Evolutionary conservation across 129 eudicot genomes (phyloP), one percentile per base, ranked within the genome.

Genomic region (Centella asiatica): DNA sequence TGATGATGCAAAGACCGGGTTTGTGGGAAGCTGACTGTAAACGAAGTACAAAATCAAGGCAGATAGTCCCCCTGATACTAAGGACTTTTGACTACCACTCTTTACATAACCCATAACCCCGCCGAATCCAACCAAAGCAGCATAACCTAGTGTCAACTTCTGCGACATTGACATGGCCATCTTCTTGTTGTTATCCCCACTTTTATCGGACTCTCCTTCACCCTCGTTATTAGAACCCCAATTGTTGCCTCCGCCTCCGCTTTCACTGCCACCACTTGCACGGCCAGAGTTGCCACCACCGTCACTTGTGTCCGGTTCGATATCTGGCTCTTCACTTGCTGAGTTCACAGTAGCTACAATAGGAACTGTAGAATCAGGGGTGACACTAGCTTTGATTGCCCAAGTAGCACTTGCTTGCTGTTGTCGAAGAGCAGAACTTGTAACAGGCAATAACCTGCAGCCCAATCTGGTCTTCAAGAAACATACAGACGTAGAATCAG

Each of bases 111-210:
- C 98, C 87, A 84, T 84, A 19, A 81, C n/a, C 24, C 96, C 96
- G 24, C 98, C 98, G 1, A 78, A 14, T 31, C 95, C 98, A 34
- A 90, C 95, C 37, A 86, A 74, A 6, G 77, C 82, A 3, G 97
- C 97, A 63, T 86, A 90, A 28, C 90, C 97, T 11, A 90, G 72
- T 3, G 97, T 86, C 33, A 90, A 39, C 62, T 90, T 90, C 62
- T 90, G 97, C 58, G 97, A 90, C 97, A 90, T 90, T 12, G 89
- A 90, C 77, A 90, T 78, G 26, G 70, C 98, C 25, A n/a, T 69
- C 57, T 78, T 78, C 71, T 76, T 67, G 39, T 63, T 74, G 55
- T 73, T 78, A 33, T 83, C 80, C 26, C 66, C 74, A 26, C 79
- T 62, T 22, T 72, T 78, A 46, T 69, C 90, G 4, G 85, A 66